Conservation (phyloP, 1,284 basidiomycete species). For the Pyrrhoderma lamaoense region DNA sequence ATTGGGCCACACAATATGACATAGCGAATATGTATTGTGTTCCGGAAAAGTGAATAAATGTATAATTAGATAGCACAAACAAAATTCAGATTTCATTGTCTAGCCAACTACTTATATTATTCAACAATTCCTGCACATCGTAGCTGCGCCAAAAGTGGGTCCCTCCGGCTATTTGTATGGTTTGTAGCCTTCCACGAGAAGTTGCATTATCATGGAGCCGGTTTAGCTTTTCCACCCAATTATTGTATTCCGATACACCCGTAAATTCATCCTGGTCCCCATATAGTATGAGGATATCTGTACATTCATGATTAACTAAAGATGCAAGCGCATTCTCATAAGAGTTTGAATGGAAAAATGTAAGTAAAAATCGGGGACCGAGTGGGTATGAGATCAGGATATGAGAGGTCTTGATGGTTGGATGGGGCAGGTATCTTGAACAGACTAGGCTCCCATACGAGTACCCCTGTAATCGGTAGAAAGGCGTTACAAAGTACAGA, state of each 20-base stretch:
- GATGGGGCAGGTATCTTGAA: constrained; percentile 49
- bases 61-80: no score
- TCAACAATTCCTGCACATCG: constrained; percentile 23
- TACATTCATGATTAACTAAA: constrained; percentile 29
- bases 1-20: no score
- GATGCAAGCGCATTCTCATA: constrained; percentile 34
- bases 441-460: constrained; percentile 72
- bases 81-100: no score
- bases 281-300: constrained; percentile 52
- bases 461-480: constrained; percentile 50
- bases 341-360: constrained; percentile 50
- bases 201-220: neutral
- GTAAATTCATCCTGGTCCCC: constrained; percentile 75
- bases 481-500: constrained; percentile 12
- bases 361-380: constrained; percentile 58
- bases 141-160: constrained; percentile 36
- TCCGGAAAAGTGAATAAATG: no score
- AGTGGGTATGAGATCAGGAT: constrained; percentile 74
- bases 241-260: constrained; percentile 40
- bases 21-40: no score
- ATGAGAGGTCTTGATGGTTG: constrained; percentile 46
- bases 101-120: constrained; percentile 5
- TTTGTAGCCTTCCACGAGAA: neutral
- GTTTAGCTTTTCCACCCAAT: constrained; percentile 35
- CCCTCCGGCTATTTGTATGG: constrained; percentile 14